A percentile compares a stretch with the other conserved stretches of the same genome.
phyloP scores from a whole-genome alignment of 2,329 filamentous ascomycete genomes.

The Ophiostoma angusticollis region DNA sequence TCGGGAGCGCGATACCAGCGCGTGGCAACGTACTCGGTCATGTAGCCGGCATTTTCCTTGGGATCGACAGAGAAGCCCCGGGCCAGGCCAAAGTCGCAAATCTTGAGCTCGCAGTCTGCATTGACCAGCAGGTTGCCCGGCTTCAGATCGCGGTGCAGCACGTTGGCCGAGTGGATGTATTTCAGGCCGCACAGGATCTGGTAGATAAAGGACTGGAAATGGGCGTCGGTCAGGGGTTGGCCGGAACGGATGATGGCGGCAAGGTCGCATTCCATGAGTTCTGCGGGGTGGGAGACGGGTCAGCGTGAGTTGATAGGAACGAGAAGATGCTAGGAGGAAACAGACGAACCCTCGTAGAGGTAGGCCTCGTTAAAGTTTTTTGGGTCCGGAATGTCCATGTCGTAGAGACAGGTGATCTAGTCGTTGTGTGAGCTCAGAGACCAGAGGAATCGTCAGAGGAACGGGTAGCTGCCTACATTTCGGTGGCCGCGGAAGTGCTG shows the following conservation, averaged over 20 bases:
- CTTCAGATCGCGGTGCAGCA: slow-evolving; percentile 92
- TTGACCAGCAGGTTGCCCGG: slow-evolving; percentile 96
- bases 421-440: slow-evolving; percentile 3
- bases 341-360: slow-evolving; percentile 90
- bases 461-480: slow-evolving; percentile 47
- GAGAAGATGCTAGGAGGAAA: background rate
- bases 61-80: slow-evolving; percentile 95
- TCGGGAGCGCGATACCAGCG: slow-evolving; percentile 92
- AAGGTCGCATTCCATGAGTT: slow-evolving; percentile 98
- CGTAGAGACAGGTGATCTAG: slow-evolving; percentile 95
- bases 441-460: background rate
- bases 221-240: slow-evolving; percentile 91
- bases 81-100: slow-evolving; percentile 93
- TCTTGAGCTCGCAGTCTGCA: slow-evolving; percentile 98
- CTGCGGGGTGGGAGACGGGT: slow-evolving; percentile 31
- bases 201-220: slow-evolving; percentile 99
- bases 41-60: slow-evolving; percentile 96
- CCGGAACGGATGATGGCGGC: slow-evolving; percentile 96
- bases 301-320: background rate
- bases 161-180: slow-evolving; percentile 98
- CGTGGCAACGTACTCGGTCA: slow-evolving; percentile 98
- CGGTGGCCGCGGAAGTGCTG: slow-evolving; percentile 92
- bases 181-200: slow-evolving; percentile 98
- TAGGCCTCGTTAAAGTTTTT: slow-evolving; percentile 99
- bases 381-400: slow-evolving; percentile 97